Base-by-base conservation (phyloP, 257 asterid species). In the Ilex asprella region DNA sequence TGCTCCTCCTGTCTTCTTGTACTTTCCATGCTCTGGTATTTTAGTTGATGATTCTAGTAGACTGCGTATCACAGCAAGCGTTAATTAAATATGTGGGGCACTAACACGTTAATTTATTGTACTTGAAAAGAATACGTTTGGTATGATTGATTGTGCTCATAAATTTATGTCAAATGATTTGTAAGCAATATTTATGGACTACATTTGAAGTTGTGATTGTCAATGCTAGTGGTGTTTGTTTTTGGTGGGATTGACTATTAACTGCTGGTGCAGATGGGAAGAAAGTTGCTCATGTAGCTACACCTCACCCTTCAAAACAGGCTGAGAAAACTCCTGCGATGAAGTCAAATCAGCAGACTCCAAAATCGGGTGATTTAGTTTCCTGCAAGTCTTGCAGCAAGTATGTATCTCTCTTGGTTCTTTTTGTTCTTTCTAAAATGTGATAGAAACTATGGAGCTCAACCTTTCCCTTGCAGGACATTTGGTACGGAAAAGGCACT, bases 281-380 rank as follows among this genome's bases (percentile, higher is more conserved):
- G 73, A 89, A 92, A 58, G 85, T 71, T 12, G 52, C 74, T 39
- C 98, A 89, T 63, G 95, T 84, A 30, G 98, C 86, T n/a, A 92
- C 99, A 3, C 98, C 97, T 59, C 80, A 92, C 58, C 98, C 98
- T 1, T 67, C 96, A 16, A 91, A 91, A 73, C 81, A 82, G 72
- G 86, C 79, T 57, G 91, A 77, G 1, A 92, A 86, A 71, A 70
- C 88, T 55, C 82, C 91, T 53, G 93, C 75, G 31, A 66, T 68
- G 88, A 84, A 88, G 76, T 57, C 70, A 16, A 82, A 66, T 55
- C 84, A 61, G 70, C 79, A 76, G 76, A 78, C 85, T n/a, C 86
- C 94, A 4, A 80, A 81, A 73, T 78, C 82, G 30, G 90, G 76
- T 39, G 87, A 81, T 44, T 13, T 94, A 21, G 72, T 74, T 76